Conservation (phyloP, 176 grass and related monocot genomes). For the Aechmea fasciata region DNA sequence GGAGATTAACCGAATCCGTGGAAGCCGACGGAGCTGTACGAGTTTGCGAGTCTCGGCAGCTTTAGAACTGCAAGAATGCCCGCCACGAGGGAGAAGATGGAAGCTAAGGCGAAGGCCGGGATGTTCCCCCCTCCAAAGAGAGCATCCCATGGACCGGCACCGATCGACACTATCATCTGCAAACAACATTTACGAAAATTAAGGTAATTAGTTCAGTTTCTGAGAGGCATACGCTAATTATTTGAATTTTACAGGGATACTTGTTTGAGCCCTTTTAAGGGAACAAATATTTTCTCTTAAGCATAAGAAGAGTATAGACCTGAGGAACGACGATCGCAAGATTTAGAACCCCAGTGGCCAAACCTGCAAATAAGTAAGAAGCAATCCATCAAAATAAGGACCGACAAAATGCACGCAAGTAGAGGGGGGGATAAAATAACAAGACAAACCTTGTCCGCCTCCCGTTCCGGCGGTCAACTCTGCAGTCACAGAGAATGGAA, state of each 20-base stretch:
- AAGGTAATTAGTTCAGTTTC: too few species aligned
- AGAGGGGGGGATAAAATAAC: background rate
- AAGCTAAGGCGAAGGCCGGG: slow-evolving; percentile 78
- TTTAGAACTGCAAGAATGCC: slow-evolving; percentile 71
- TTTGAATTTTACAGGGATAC: too few species aligned
- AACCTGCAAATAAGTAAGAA: slow-evolving; percentile 38
- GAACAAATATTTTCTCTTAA: background rate
- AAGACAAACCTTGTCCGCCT: slow-evolving; percentile 82
- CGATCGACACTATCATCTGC: slow-evolving; percentile 84
- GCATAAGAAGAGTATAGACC: slow-evolving; percentile 20
- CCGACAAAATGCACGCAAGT: background rate
- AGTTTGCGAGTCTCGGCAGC: slow-evolving; percentile 67
- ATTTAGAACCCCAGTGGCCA: slow-evolving; percentile 95
- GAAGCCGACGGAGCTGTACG: slow-evolving; percentile 64
- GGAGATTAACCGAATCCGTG: slow-evolving; percentile 72
- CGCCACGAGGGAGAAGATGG: slow-evolving; percentile 57
- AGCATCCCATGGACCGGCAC: slow-evolving; percentile 90
- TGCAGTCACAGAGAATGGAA: slow-evolving; percentile 88
- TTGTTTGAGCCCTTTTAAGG: too few species aligned
- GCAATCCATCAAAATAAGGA: background rate
- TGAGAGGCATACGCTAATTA: too few species aligned
- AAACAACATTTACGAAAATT: slow-evolving; percentile 12
- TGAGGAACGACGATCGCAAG: slow-evolving; percentile 88
- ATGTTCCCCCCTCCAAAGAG: slow-evolving; percentile 90
- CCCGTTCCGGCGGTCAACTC: slow-evolving; percentile 79